Conservation (phyloP, 139 green algal species). For the Ettlia oleoabundans region DNA sequence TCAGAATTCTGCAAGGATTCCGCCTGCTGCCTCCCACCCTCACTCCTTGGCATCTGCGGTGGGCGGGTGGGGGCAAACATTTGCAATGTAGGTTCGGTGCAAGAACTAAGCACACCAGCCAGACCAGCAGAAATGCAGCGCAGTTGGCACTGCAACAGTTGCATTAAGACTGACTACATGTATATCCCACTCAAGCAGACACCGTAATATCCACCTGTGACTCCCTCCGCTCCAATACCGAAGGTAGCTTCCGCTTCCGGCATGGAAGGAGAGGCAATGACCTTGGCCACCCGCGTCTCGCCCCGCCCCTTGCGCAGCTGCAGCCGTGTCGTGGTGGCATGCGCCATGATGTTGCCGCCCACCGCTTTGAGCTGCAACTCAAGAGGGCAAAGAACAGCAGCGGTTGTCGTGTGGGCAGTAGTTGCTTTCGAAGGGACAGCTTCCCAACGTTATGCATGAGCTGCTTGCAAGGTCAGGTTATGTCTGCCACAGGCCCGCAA, state of each 20-base stretch:
- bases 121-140: too few relatives aligned
- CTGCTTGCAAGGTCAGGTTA: too few relatives aligned
- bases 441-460: too few relatives aligned
- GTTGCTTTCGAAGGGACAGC: too few relatives aligned
- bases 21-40: neutral
- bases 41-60: constrained; percentile 87
- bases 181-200: too few relatives aligned
- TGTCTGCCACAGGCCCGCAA: too few relatives aligned
- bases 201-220: constrained; percentile 58
- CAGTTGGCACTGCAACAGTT: too few relatives aligned
- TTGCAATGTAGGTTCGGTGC: too few relatives aligned
- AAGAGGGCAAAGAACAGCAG: neutral
- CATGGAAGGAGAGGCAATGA: constrained; percentile 91
- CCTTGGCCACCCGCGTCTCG: constrained; percentile 83
- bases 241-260: constrained; percentile 96
- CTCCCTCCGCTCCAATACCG: constrained; percentile 80
- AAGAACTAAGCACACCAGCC: too few relatives aligned
- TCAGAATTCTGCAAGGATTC: neutral
- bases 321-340: constrained; percentile 97
- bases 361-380: constrained; percentile 90
- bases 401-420: neutral
- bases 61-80: neutral
- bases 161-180: too few relatives aligned
- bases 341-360: constrained; percentile 99
- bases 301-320: constrained; percentile 90